Conservation (phyloP, 768 basidiomycete genomes). For the Piloderma croceum region DNA sequence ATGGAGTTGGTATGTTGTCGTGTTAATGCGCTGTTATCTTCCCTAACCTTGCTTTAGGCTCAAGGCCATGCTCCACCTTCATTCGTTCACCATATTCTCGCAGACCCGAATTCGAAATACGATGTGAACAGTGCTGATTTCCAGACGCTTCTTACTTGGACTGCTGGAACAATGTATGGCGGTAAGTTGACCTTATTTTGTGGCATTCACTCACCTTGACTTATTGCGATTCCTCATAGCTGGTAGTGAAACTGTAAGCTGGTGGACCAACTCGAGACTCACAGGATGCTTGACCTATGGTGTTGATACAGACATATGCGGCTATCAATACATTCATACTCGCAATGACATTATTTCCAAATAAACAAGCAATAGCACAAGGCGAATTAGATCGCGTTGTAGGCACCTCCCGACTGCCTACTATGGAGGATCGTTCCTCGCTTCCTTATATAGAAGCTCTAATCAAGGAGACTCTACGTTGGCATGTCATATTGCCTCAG, state of each 20-base stretch:
- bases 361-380: constrained; percentile 11
- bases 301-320: constrained; percentile 6
- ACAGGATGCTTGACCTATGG: background rate
- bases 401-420: constrained; percentile 10
- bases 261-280: background rate
- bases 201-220: background rate
- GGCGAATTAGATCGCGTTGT: constrained; percentile 16
- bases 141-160: constrained; percentile 10
- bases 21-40: background rate
- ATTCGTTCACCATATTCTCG: constrained; percentile 1
- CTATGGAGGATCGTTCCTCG: constrained; percentile 7
- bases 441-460: constrained; percentile 18
- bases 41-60: background rate
- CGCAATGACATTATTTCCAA: constrained; percentile 14
- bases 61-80: constrained; percentile 3
- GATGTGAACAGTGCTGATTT: background rate
- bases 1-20: background rate
- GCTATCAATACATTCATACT: constrained; percentile 12
- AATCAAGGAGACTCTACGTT: constrained; percentile 15
- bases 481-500: constrained; percentile 12
- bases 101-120: background rate
- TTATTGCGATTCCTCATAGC: too few relatives aligned
- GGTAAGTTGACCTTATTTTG: constrained; percentile 6
- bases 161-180: constrained; percentile 14
- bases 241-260: constrained; percentile 12